A percentile compares a stretch with the other conserved stretches of the same genome.
These are phyloP conservation scores for Elsinoe batatas DNA, from an alignment of 2,329 filamentous ascomycete genomes.

Conservation along the genomic window DNA sequence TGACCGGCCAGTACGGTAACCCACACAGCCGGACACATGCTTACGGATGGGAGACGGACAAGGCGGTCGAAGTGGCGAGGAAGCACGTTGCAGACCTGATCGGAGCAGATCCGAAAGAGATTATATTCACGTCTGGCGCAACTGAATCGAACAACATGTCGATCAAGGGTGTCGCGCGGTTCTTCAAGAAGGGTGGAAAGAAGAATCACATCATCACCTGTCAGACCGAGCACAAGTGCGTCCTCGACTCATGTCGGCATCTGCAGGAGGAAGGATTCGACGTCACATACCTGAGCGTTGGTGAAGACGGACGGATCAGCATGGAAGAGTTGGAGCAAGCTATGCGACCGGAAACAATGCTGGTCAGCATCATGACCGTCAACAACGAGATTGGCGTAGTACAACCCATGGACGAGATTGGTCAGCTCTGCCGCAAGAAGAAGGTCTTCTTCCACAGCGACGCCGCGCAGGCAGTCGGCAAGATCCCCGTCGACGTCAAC, in stretches of 20 bases:
- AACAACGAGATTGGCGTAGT: slow-evolving; percentile 99
- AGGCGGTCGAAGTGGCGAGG: slow-evolving; percentile 80
- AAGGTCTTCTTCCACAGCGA: slow-evolving; percentile 99
- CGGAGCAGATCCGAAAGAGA: slow-evolving; percentile 92
- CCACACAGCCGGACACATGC: slow-evolving; percentile 95
- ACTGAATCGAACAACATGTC: slow-evolving; percentile 99
- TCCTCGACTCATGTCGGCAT: slow-evolving; percentile 92
- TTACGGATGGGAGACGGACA: slow-evolving; percentile 97
- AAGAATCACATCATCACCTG: slow-evolving; percentile 98
- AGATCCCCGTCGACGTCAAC: slow-evolving; percentile 94
- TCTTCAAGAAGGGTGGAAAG: slow-evolving; percentile 86
- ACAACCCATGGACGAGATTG: slow-evolving; percentile 88
- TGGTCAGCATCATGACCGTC: slow-evolving; percentile 97
- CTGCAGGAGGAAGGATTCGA: slow-evolving; percentile 94
- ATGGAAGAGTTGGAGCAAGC: slow-evolving; percentile 78
- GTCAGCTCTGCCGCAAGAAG: slow-evolving; percentile 77
- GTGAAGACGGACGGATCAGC: slow-evolving; percentile 73
- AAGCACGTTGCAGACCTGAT: slow-evolving; percentile 76
- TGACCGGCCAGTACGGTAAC: slow-evolving; percentile 89
- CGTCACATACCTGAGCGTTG: slow-evolving; percentile 90
- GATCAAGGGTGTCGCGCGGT: slow-evolving; percentile 93
- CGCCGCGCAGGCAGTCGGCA: slow-evolving; percentile 93
- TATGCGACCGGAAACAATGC: slow-evolving; percentile 78
- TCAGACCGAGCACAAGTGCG: slow-evolving; percentile 98
- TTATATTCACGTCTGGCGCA: slow-evolving; percentile 95